Base-by-base conservation (phyloP, 306 rosid species). In the Rubus idaeus region DNA sequence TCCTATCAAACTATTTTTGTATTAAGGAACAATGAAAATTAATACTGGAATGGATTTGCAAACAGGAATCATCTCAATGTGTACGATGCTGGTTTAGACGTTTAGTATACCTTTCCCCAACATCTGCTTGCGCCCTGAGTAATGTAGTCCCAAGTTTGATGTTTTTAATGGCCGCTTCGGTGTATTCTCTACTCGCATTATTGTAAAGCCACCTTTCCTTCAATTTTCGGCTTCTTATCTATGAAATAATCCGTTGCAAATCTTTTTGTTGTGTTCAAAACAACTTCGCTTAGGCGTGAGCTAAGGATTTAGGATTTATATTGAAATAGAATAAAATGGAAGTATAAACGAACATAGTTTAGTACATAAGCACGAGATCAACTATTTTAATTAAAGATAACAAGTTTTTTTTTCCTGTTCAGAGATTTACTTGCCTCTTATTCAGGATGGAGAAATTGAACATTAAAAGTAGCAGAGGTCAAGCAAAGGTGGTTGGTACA, bases 371-470 rank as follows among this genome's bases (percentile, higher is more conserved):
- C 17, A 9, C 18, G 21, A 52, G 26, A 23, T 23, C 26, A 23
- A 23, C 26, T 23, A 23, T 30, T 30, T 53, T 53, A 18, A 53
- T 53, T 53, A 18, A 53, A 10, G 58, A 53, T 14, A 11, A 23
- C 1, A 58, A 14, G 40, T 10, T 23, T 2, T 18, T 18, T 3
- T 17, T 30, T 46, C 35, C 11, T 40, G 44, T 26, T 37, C n/a
- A 23, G 20, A 17, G 18, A 80, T 62, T 50, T 39, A 11, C 30
- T 16, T 60, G 40, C n/a, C n/a, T 51, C 37, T 46, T 4, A 10
- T 49, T 7, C 56, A 85, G 84, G 77, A 79, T 86, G 86, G 89
- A 86, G 79, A 70, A 78, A 58, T 40, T 82, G 80, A 82, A 80
- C 18, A 80, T 85, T 6, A 65, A 18, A 35, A 77, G 70, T 39